Conservation (phyloP, 2,329 filamentous ascomycete genomes). For the Phaeosphaeriaceae sp. region DNA sequence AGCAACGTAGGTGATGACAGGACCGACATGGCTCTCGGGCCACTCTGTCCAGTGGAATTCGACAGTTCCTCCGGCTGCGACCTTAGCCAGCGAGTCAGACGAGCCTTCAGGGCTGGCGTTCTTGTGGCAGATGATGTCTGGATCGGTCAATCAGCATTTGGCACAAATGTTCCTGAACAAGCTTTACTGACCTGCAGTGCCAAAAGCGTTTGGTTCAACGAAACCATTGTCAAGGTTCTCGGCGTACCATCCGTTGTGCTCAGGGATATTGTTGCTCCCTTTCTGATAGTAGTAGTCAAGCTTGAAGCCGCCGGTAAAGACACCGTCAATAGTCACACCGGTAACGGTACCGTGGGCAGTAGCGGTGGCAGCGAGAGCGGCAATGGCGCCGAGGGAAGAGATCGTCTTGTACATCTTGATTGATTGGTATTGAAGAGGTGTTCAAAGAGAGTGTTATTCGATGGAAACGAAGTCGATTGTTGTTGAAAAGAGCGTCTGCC, state of each 20-base stretch:
- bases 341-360: constrained; percentile 56
- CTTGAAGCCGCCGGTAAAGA: constrained; percentile 54
- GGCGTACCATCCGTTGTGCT: constrained; percentile 54
- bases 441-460: constrained; percentile 18
- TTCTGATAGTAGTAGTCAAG: constrained; percentile 50
- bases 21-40: constrained; percentile 48
- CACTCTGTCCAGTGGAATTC: constrained; percentile 59
- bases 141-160: no score
- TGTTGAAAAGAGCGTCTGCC: constrained; percentile 41
- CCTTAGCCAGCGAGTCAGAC: constrained; percentile 56
- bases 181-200: constrained; percentile 8
- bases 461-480: constrained; percentile 28
- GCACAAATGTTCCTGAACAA: no score
- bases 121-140: constrained; percentile 67
- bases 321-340: constrained; percentile 56
- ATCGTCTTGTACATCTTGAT: constrained; percentile 39
- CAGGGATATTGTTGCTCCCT: constrained; percentile 34
- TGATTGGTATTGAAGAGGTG: constrained; percentile 5
- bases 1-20: constrained; percentile 50
- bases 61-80: constrained; percentile 66
- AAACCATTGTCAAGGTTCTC: constrained; percentile 49
- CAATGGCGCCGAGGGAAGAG: constrained; percentile 34
- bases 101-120: constrained; percentile 54
- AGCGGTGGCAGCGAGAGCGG: constrained; percentile 49
- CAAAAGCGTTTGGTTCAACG: constrained; percentile 37